A percentile compares a stretch with the other conserved stretches of the same genome.
phyloP scores from a whole-genome alignment of 768 basidiomycete species.

The Peribolospora baueri region DNA sequence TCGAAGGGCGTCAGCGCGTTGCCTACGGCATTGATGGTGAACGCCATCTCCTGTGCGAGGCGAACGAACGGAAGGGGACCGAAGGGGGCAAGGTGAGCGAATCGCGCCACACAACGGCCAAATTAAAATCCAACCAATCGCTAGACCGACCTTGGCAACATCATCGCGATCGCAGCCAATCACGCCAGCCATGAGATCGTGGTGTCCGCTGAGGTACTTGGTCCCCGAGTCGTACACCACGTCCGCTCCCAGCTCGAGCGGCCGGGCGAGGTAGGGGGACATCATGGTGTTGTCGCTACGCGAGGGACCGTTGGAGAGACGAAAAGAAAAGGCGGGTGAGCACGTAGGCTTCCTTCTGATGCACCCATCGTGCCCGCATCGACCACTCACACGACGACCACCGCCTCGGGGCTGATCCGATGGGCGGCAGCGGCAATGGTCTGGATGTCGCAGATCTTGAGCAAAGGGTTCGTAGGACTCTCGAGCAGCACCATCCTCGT shows the following conservation, averaged over 20 bases:
- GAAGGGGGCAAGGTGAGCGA: background rate
- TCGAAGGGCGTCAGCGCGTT: slow-evolving; percentile 90
- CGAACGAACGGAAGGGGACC: background rate
- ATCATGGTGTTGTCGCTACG: slow-evolving; percentile 85
- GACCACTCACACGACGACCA: slow-evolving; percentile 37
- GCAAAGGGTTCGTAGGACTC: slow-evolving; percentile 86
- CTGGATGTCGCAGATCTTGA: slow-evolving; percentile 79
- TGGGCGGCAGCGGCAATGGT: slow-evolving; percentile 63
- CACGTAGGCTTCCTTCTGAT: no score
- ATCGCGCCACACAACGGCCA: background rate
- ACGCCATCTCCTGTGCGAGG: slow-evolving; percentile 45
- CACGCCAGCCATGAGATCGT: slow-evolving; percentile 96
- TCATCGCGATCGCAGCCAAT: slow-evolving; percentile 82
- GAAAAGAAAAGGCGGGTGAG: no score
- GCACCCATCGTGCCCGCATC: no score
- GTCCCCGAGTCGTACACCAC: slow-evolving; percentile 95
- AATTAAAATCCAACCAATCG: slow-evolving; percentile 1
- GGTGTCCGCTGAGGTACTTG: slow-evolving; percentile 92
- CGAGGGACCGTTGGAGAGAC: slow-evolving; percentile 2
- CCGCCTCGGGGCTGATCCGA: slow-evolving; percentile 48
- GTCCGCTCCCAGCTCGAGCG: slow-evolving; percentile 85
- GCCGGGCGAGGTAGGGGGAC: slow-evolving; percentile 90
- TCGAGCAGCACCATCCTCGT: slow-evolving; percentile 90
- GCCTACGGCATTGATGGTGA: slow-evolving; percentile 76
- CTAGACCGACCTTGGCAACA: slow-evolving; percentile 41